Conservation (phyloP, 495 filamentous ascomycete genomes). For the Glonium stellatum region DNA sequence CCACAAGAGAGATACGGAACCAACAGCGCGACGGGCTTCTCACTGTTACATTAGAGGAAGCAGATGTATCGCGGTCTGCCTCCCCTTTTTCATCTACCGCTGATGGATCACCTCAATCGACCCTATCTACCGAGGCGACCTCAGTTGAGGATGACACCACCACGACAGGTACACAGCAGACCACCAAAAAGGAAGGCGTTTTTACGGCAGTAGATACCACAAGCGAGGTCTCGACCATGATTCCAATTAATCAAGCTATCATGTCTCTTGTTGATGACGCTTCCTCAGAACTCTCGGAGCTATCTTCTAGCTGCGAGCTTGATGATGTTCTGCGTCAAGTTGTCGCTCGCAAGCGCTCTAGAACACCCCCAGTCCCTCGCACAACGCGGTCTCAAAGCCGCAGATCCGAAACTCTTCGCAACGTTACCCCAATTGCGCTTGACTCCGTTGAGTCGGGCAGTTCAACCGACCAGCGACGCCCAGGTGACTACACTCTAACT, state of each 20-base stretch:
- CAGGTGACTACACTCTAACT: constrained; percentile 51
- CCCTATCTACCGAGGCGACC: constrained; percentile 22
- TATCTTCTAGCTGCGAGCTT: constrained; percentile 14
- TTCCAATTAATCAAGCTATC: constrained; percentile 1
- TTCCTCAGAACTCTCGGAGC: constrained; percentile 22
- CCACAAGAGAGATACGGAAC: constrained; percentile 10
- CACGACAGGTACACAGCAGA: constrained; percentile 3
- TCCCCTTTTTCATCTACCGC: constrained; percentile 13
- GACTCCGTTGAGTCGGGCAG: constrained; percentile 35
- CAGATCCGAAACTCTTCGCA: constrained; percentile 6
- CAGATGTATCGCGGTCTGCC: constrained; percentile 4
- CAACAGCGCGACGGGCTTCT: constrained; percentile 23
- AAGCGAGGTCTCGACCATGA: not conserved
- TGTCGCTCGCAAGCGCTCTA: constrained; percentile 15
- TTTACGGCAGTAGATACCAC: not conserved
- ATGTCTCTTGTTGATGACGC: constrained; percentile 14
- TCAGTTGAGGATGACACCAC: constrained; percentile 17
- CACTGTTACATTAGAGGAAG: constrained; percentile 16
- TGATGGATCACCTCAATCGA: constrained; percentile 16
- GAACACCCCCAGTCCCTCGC: constrained; percentile 8
- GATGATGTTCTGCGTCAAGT: constrained; percentile 17
- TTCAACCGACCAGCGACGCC: constrained; percentile 24
- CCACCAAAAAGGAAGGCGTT: constrained; percentile 1
- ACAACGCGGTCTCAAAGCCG: constrained; percentile 20
- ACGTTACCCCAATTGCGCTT: constrained; percentile 37